Evolutionary conservation across 352 stramenopile genomes (phyloP), one percentile per base, ranked within the genome.

Genomic region (Pythium rishiriense): DNA sequence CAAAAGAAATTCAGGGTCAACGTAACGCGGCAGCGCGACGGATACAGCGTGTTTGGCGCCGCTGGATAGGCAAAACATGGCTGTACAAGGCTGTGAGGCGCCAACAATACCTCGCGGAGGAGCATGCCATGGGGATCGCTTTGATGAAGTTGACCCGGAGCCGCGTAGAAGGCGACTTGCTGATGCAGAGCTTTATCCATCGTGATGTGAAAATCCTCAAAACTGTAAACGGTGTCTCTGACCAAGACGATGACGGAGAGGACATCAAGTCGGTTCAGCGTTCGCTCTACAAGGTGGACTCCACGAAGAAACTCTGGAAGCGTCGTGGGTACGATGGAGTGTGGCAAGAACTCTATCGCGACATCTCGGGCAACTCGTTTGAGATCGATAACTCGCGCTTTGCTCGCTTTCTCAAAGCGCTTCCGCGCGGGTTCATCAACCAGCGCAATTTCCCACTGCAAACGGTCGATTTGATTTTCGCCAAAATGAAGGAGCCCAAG

Each of bases 401-500:
- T 22, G 64, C 76, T 1, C 72, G 81, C 9, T 88, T 90, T 39
- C 68, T 91, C 26, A 91, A 91, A 35, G 66, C 68, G 1, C 58
- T 91, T 21, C 83, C 83, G 2, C 69, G 79, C 24, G 53, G 54
- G 26, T 90, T 92, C 28, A 78, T 92, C 28, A 72, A 88, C 63
- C 81, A 83, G 49, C 72, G 68, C 19, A 66, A 70, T 14, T 92
- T 90, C 46, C 74, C 81, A 15, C 68, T 71, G 25, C 81, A 91
- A 41, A 81, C 70, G 4, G 68, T 76, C 0, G 83, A 92, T 42
- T 47, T 90, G 15, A 79, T 89, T 19, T 92, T 92, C 37, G 68
- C 76, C 4, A 90, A 90, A 50, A 87, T 91, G 78, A 90, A 91
- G 39, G 81, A 92, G 10, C 83, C 81, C 0, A 88, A 88, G 52